Evolutionary conservation across 306 rosid genomes (phyloP), one percentile per base, ranked within the genome.

Genomic region (Albizia julibrissin): DNA sequence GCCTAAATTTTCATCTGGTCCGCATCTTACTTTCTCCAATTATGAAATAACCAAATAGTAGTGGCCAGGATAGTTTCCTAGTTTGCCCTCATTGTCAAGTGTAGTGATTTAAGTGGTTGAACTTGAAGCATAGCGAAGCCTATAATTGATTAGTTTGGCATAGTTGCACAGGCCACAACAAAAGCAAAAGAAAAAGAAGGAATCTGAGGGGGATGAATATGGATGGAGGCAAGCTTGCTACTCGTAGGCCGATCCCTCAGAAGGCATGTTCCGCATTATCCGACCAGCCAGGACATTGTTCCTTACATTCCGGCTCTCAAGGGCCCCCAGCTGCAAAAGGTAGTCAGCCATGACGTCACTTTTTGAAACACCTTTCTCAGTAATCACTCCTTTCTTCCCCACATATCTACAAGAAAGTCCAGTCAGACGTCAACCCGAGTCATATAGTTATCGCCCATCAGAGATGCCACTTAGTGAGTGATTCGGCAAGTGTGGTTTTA

Each of bases 221-320:
- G 50, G 50, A 40, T 67, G 72, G 50, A 40, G 46, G 68, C 26
- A 50, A 37, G 6, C 46, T 37, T 71, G 72, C 76, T 71, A 22
- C 72, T 66, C 7, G 64, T 21, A 54, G 8, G 18, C 15, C 10
- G 31, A 58, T n/a, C 29, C 29, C 21, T 75, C 69, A 72, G 27
- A 13, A 21, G 80, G 66, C 81, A 78, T 78, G 88, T 49, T 67
- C 65, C 72, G 52, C 64, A 70, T 34, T 59, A 50, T 79, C 78
- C 43, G 69, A 50, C 65, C 69, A 81, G n/a, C 39, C 68, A 66
- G 69, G 49, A 69, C 83, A 77, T 62, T 18, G 64, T 69, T 67
- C 34, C 29, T 69, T 19, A 27, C 62, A 40, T 34, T 52, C 10
- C n/a, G 69, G 77, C 73, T 6, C 42, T 58, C 31, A 19, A 47